phyloP scores from a whole-genome alignment of 1,139 yeast genomes.

The Blastobotrys aristatus region DNA sequence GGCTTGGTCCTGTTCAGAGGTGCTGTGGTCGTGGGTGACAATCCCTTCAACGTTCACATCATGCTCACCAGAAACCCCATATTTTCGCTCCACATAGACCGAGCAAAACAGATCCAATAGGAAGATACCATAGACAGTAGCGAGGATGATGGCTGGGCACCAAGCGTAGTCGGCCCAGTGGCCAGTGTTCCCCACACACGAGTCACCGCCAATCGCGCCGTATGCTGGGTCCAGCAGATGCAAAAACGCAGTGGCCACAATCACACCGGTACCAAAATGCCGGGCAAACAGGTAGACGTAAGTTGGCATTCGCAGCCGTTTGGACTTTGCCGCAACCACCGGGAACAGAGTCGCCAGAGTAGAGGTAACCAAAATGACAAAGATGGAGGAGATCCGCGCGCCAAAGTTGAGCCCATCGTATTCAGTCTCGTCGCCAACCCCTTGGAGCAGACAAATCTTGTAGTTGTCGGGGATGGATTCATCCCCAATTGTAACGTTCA shows the following conservation, averaged over 20 bases:
- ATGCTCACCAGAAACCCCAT: slow-evolving; percentile 21
- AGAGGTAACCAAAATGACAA: slow-evolving; percentile 59
- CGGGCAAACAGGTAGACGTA: slow-evolving; percentile 62
- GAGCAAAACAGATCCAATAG: slow-evolving; percentile 30
- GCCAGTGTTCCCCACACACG: slow-evolving; percentile 49
- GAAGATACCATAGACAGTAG: slow-evolving; percentile 37
- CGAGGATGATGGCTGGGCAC: slow-evolving; percentile 37
- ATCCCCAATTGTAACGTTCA: slow-evolving; percentile 29
- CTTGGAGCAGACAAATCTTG: slow-evolving; percentile 38
- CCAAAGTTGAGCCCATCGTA: slow-evolving; percentile 46
- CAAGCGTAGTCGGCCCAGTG: slow-evolving; percentile 33
- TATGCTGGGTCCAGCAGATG: slow-evolving; percentile 78
- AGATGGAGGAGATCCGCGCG: slow-evolving; percentile 67
- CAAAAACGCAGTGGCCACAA: slow-evolving; percentile 81
- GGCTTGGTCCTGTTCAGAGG: slow-evolving; percentile 1
- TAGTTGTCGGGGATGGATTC: slow-evolving; percentile 34
- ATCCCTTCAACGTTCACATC: slow-evolving; percentile 64
- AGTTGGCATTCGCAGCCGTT: slow-evolving; percentile 42
- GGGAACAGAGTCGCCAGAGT: slow-evolving; percentile 46
- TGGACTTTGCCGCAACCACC: slow-evolving; percentile 29
- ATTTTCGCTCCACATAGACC: slow-evolving; percentile 25
- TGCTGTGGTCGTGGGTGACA: slow-evolving; percentile 41
- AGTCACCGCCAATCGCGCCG: slow-evolving; percentile 44
- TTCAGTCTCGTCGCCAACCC: slow-evolving; percentile 37
- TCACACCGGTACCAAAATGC: slow-evolving; percentile 84